phyloP scores from a whole-genome alignment of 176 grass and related monocot genomes.

The Microstegium vimineum region DNA sequence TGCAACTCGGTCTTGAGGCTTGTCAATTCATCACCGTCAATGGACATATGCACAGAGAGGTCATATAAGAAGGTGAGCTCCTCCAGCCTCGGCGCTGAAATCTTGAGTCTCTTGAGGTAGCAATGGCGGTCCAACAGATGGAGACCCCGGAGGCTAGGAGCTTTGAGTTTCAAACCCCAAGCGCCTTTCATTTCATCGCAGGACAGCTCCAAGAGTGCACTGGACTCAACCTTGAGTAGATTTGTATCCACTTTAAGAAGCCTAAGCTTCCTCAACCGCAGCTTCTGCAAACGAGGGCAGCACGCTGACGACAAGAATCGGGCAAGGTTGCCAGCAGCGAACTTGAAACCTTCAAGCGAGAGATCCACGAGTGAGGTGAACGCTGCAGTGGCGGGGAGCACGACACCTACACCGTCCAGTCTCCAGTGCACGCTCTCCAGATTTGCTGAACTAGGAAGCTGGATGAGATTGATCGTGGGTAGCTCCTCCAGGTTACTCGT shows the following conservation, averaged over 20 bases:
- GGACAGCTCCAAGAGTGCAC: background rate
- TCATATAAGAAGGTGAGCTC: background rate
- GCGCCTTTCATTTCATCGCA: background rate
- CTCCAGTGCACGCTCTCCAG: background rate
- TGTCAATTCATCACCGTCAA: background rate
- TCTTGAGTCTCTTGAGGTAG: background rate
- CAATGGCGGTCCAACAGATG: background rate
- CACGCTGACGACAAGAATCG: background rate
- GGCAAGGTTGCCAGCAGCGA: background rate
- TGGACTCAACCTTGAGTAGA: background rate
- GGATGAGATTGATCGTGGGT: no score
- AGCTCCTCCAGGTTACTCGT: no score
- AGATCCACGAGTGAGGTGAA: background rate
- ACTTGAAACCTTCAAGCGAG: background rate
- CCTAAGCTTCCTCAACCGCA: background rate
- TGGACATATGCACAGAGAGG: background rate
- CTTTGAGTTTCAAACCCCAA: background rate
- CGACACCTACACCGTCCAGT: background rate
- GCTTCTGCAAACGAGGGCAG: no score
- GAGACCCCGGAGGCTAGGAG: background rate
- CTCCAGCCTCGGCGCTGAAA: background rate
- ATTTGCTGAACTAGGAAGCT: background rate
- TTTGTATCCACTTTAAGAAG: background rate
- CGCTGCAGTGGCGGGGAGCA: background rate
- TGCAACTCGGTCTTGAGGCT: background rate